phyloP scores from a whole-genome alignment of 1,284 basidiomycete species.

The Apiotrichum porosum region DNA sequence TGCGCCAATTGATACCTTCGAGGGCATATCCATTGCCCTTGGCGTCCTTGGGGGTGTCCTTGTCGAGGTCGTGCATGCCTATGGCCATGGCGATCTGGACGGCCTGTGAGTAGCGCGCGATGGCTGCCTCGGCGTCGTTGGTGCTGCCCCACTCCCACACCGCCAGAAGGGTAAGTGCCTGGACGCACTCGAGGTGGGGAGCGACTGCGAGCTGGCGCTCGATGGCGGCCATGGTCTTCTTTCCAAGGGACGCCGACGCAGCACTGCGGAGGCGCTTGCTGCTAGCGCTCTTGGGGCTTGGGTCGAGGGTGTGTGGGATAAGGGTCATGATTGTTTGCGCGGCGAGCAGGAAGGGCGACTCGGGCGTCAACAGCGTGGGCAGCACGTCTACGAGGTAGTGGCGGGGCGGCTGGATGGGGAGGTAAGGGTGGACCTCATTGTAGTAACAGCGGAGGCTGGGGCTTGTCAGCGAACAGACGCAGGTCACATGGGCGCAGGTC shows the following conservation, averaged over 20 bases:
- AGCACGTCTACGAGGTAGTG: conserved; percentile 33
- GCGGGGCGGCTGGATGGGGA: conserved; percentile 44
- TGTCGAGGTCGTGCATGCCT: conserved; percentile 43
- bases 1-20: conserved; percentile 44
- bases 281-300: conserved; percentile 29
- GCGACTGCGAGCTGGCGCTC: conserved; percentile 11
- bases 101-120: conserved; percentile 28
- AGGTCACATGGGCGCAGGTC: too few relatives aligned
- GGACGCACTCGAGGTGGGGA: conserved; percentile 36
- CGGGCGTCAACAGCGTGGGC: conserved; percentile 23
- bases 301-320: conserved; percentile 42
- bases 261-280: conserved; percentile 39
- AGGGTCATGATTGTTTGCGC: conserved; percentile 46
- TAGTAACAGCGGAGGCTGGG: conserved; percentile 46
- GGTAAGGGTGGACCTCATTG: conserved; percentile 47
- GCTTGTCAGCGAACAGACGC: too few relatives aligned
- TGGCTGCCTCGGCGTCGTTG: conserved; percentile 30
- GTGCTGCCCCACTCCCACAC: conserved; percentile 48
- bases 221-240: conserved; percentile 22
- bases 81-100: conserved; percentile 44
- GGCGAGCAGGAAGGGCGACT: conserved; percentile 47
- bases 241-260: conserved; percentile 25
- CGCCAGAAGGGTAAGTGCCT: conserved; percentile 41
- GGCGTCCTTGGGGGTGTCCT: conserved; percentile 1
- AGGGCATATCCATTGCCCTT: conserved; percentile 11